Base-by-base conservation (phyloP, 768 basidiomycete genomes). In the Psilocybe cyanescens region DNA sequence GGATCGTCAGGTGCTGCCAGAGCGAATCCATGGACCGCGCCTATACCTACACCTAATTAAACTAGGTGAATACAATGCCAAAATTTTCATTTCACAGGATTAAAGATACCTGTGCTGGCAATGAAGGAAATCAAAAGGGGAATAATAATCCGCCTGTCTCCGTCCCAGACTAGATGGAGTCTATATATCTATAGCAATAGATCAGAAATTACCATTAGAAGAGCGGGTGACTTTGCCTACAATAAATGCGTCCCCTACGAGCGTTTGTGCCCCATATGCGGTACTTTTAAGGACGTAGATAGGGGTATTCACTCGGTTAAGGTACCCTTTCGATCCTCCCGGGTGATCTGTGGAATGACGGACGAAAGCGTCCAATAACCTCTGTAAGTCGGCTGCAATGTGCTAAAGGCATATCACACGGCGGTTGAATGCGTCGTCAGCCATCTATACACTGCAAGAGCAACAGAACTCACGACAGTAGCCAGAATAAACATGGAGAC, bases 161-260 rank as follows among this genome's bases (percentile, higher is more conserved):
- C 52, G 30, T 53, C 35, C 52, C 52, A 53, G 5, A 53, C 52
- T n/a, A 53, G 8, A 35, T 53, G 30, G 12, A 53, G 31, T 8
- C 52, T n/a, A 16, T 53, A 53, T 17, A 53, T n/a, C 52, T 53
- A 29, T 30, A 24, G 29, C 16, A 53, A n/a, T 33, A 17, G 8
- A 19, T 35, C 19, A 47, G 19, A 6, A 16, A 8, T 14, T 24
- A 16, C 7, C 19, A 6, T 9, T 9, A 17, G 12, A 14, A 47
- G 7, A 47, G 46, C 9, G 1, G 16, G 9, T 6, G 30, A n/a
- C 11, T 17, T 11, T n/a, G 4, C 52, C 30, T 28, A 53, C 52
- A 35, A 53, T 53, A 16, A 53, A 53, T 17, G 28, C 52, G 31
- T 53, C 52, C 9, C 52, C 52, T 17, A 53, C 52, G 12, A 53